phyloP scores from a whole-genome alignment of 805 yeast species.

The Suhomyces prunicola region DNA sequence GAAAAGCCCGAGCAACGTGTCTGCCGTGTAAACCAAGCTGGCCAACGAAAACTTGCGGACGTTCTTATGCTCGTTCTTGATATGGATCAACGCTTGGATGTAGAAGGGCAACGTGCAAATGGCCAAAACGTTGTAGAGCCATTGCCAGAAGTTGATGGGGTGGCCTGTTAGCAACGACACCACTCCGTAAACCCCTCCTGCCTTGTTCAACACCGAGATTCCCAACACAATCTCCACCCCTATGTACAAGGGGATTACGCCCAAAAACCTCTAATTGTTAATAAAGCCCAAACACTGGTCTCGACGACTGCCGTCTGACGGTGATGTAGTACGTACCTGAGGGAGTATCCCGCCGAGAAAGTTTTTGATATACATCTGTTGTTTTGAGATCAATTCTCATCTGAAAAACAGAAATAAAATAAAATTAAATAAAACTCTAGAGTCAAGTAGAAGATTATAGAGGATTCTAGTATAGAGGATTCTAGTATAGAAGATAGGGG shows the following conservation, averaged over 20 bases:
- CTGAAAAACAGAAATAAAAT: not conserved
- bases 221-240: conserved; percentile 84
- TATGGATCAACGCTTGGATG: conserved; percentile 50
- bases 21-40: conserved; percentile 59
- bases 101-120: conserved; percentile 62
- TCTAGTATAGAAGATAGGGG: too few relatives aligned
- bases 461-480: too few relatives aligned
- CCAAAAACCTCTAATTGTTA: conserved; percentile 53
- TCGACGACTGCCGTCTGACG: too few relatives aligned
- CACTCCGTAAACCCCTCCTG: conserved; percentile 85
- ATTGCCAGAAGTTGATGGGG: conserved; percentile 76
- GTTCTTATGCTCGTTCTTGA: conserved; percentile 45
- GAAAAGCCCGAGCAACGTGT: conserved; percentile 61
- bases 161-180: conserved; percentile 87
- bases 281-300: not conserved
- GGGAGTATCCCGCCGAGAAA: not conserved
- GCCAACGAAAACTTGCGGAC: conserved; percentile 62
- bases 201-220: conserved; percentile 77
- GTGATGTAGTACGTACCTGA: not conserved
- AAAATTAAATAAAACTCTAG: too few relatives aligned
- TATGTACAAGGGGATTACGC: conserved; percentile 69
- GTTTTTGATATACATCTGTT: not conserved
- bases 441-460: too few relatives aligned
- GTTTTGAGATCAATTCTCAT: not conserved
- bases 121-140: conserved; percentile 72